Base-by-base conservation (phyloP, 495 filamentous ascomycete species). In the Penicillium odoratum region DNA sequence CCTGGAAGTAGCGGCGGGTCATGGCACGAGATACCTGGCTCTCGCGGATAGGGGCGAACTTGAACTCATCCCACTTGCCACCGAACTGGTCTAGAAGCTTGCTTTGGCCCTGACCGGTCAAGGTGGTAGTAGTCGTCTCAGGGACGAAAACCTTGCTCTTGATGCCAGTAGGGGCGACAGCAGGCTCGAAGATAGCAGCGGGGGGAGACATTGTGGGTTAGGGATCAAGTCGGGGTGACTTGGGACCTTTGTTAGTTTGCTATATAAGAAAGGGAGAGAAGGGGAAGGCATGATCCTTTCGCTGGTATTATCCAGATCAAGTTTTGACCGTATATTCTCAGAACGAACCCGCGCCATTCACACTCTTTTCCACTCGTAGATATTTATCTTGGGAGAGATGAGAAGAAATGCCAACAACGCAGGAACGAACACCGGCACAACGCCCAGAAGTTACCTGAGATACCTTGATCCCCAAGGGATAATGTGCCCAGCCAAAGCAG, bases 281-380 rank as follows among this genome's bases (percentile, higher is more conserved):
- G 70, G 73, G 72, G 79, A 77, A 79, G 83, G 88, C 89, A 92
- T 92, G 90, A 91, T 93, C 88, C 89, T 94, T 92, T 90, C 91
- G 91, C 91, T 91, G 89, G 91, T 88, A 93, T 94, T 96, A 92
- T 91, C 91, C 89, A 91, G 91, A 93, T 96, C 91, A 94, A 93
- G 91, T 96, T 93, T 71, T 78, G 77, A 86, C 91, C 90, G 91
- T 96, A 88, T 94, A 83, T 87, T 96, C 88, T 96, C 91, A 94
- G 91, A 85, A 82, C 81, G 78, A 83, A 77, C 72, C 73, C 76
- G 71, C 59, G 54, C 48, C 67, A 53, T 59, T 62, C n/a, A 42
- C 25, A 16, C 16, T 29, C 15, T 26, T 11, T 34, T 45, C 13
- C 25, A n/a, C 29, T 34, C 13, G 10, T 34, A 33, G 40, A 25